Evolutionary conservation across 176 grass and related monocot species (phyloP).

Genomic region (Paspalum notatum): DNA sequence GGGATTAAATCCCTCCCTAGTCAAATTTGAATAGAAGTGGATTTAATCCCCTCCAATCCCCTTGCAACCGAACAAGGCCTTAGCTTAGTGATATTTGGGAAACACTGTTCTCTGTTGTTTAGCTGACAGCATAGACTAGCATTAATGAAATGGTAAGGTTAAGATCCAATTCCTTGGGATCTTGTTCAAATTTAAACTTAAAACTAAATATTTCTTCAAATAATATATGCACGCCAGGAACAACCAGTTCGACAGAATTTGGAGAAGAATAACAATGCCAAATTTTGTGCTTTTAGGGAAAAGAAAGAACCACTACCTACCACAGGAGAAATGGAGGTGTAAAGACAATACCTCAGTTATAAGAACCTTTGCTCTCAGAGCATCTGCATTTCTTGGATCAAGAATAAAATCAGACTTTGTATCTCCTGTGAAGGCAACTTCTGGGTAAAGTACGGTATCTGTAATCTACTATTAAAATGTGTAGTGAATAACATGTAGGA

Average conservation of each 20-base stretch:
- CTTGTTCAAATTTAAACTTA: no score
- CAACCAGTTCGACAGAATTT: neutral
- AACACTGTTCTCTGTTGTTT: no score
- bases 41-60: no score
- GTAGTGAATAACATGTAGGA: constrained; percentile 38
- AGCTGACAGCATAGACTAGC: no score
- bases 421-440: constrained; percentile 96
- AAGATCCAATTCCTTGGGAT: no score
- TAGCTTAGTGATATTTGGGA: no score
- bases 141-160: no score
- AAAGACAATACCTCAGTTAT: constrained; percentile 79
- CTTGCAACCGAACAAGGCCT: no score
- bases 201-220: neutral
- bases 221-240: neutral
- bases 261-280: neutral
- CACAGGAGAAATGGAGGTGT: neutral
- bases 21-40: no score
- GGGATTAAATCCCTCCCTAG: no score
- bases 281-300: neutral
- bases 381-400: constrained; percentile 93
- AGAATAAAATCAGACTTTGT: constrained; percentile 93
- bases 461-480: constrained; percentile 64
- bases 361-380: constrained; percentile 86
- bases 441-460: constrained; percentile 80
- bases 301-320: neutral